Base-by-base conservation (phyloP, 1,139 yeast species). In the Nakaseomyces glabratus region DNA sequence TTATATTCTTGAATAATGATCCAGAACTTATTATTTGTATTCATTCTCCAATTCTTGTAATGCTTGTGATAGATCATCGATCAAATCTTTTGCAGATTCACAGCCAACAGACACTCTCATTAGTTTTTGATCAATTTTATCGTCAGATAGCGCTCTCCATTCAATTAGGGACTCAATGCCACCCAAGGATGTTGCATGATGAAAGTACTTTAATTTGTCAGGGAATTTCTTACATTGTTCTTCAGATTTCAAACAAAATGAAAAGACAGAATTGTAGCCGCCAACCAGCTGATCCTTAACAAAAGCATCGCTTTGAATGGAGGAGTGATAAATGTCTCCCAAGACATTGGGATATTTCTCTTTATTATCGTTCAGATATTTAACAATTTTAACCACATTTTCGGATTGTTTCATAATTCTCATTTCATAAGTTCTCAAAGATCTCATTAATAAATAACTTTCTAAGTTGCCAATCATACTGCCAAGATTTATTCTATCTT, bases 181-280 rank as follows among this genome's bases (percentile, higher is more conserved):
- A 24, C 96, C 96, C 20, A 88, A 65, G 4, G 95, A 82, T 1
- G 96, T 86, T 2, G 96, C 95, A 59, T 88, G 96, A 43, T 77
- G 77, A 62, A 86, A 85, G 43, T 71, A 69, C 46, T 76, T 71
- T 41, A 86, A 64, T 43, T 68, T 72, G 1, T 78, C 65, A 3
- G 95, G 94, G n/a, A 88, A 63, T 2, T 46, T 38, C 44, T 68
- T 71, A 0, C 96, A 95, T 16, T 65, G 59, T 8, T 71, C 71
- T 37, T 65, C 71, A 11, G 65, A 54, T 5, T 57, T 52, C 22
- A 82, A 61, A 26, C 66, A 70, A 31, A 88, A 69, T 1, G 90
- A 63, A 49, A 88, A 86, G 0, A 82, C 86, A 0, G 96, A 95
- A 1, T 79, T 67, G 35, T 62, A 68, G 0, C 86, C 88, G 14